A percentile compares a stretch with the other conserved stretches of the same genome.
phyloP scores from a whole-genome alignment of 2,329 filamentous ascomycete genomes.

The Esteya vermicola region DNA sequence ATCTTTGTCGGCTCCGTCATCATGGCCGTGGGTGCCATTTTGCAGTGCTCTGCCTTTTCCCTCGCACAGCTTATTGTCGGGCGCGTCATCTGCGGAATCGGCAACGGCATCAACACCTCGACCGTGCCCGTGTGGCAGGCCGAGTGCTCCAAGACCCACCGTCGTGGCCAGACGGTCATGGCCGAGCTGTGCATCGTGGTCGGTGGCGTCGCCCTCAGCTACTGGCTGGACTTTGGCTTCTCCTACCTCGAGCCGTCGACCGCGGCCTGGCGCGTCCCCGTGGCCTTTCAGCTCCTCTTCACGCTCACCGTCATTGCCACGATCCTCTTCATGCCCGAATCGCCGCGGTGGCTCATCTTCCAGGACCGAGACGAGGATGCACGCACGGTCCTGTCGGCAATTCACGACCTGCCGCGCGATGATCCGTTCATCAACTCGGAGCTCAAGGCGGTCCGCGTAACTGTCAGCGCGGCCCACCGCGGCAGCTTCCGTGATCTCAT shows the following conservation, averaged over 20 bases:
- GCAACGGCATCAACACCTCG: conserved; percentile 23
- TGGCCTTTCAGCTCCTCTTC: conserved; percentile 27
- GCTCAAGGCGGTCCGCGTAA: too few relatives aligned
- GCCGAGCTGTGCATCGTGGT: conserved; percentile 19
- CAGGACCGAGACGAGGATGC: conserved; percentile 20
- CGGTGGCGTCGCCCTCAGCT: conserved; percentile 17
- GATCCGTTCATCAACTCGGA: neutral
- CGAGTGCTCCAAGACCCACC: conserved; percentile 17
- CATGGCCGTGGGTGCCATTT: conserved; percentile 19
- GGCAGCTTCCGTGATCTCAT: too few relatives aligned
- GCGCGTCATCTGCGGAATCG: conserved; percentile 23
- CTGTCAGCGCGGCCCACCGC: too few relatives aligned
- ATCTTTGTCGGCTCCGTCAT: conserved; percentile 18
- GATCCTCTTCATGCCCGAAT: conserved; percentile 26
- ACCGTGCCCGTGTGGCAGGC: conserved; percentile 21
- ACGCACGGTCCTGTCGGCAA: conserved; percentile 15
- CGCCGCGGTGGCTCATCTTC: conserved; percentile 28
- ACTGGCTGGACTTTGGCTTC: conserved; percentile 27
- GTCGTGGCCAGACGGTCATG: conserved; percentile 18
- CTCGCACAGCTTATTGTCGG: conserved; percentile 26
- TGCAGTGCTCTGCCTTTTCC: conserved; percentile 20
- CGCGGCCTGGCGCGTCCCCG: conserved; percentile 28
- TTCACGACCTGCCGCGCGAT: conserved; percentile 8
- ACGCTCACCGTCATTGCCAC: conserved; percentile 20
- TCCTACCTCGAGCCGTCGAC: conserved; percentile 13